Percentiles rank a stretch among this genome's conserved stretches.
These are phyloP conservation scores for Sinapis alba DNA, from an alignment of 441 rosid genomes.

Conservation along the genomic window DNA sequence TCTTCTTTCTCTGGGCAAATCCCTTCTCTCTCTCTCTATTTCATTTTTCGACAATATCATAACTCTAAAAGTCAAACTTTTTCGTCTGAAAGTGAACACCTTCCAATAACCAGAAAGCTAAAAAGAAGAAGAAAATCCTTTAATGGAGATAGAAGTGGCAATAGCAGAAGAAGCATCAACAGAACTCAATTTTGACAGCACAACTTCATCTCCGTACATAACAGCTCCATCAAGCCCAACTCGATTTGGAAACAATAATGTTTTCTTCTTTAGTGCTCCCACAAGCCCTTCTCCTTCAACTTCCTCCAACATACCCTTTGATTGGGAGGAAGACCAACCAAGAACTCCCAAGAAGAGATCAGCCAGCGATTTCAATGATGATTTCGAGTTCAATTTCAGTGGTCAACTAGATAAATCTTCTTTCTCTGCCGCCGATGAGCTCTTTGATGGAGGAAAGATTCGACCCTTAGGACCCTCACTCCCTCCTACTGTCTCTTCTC, in stretches of 20 bases:
- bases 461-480: constrained; percentile 57
- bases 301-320: too few species aligned
- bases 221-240: constrained; percentile 95
- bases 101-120: constrained; percentile 32
- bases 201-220: constrained; percentile 82
- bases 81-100: constrained; percentile 24
- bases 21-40: too few species aligned
- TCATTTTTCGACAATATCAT: too few species aligned
- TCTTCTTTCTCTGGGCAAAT: too few species aligned
- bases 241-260: constrained; percentile 52
- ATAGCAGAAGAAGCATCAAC: constrained; percentile 47
- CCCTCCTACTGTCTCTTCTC: constrained; percentile 47
- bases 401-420: constrained; percentile 70
- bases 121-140: constrained; percentile 18
- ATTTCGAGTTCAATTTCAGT: constrained; percentile 83
- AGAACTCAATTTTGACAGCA: constrained; percentile 62
- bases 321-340: too few species aligned
- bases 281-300: constrained; percentile 57
- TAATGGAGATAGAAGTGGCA: constrained; percentile 61
- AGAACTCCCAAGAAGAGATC: constrained; percentile 46
- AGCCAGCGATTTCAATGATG: constrained; percentile 39
- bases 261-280: constrained; percentile 61
- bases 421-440: constrained; percentile 89
- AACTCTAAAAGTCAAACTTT: constrained; percentile 33
- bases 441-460: constrained; percentile 88